Percentiles rank a stretch among this genome's conserved stretches.
These are phyloP conservation scores for Kluyveromyces marxianus DNA, from an alignment of 1,139 yeast genomes.

Conservation along the genomic window DNA sequence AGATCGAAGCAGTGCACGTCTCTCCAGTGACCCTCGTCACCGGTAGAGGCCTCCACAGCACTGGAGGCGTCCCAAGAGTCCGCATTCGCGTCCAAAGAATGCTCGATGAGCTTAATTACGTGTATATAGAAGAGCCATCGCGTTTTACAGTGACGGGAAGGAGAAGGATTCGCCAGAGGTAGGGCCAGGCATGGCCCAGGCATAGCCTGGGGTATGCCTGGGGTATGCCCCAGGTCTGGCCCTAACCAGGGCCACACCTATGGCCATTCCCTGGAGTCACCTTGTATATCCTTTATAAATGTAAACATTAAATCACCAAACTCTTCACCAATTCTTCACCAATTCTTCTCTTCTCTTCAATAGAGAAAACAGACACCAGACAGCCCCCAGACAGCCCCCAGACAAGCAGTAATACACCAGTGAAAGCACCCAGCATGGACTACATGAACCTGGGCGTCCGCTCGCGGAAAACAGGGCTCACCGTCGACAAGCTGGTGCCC, in stretches of 20 bases:
- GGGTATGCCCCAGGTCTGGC: background rate
- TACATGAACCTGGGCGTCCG: constrained; percentile 43
- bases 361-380: too few species aligned
- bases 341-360: too few species aligned
- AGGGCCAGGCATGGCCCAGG: too few species aligned
- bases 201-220: too few species aligned
- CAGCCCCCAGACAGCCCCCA: too few species aligned
- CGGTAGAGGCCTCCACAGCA: constrained; percentile 59
- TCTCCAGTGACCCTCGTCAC: constrained; percentile 41
- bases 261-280: too few species aligned
- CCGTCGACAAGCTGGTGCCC: constrained; percentile 42
- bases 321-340: background rate
- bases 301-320: background rate
- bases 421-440: too few species aligned
- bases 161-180: constrained; percentile 3
- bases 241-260: too few species aligned
- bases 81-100: constrained; percentile 35
- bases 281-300: too few species aligned
- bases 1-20: constrained; percentile 27
- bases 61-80: constrained; percentile 42
- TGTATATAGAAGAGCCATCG: constrained; percentile 41
- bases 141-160: constrained; percentile 41
- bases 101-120: constrained; percentile 32
- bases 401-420: too few species aligned
- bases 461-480: constrained; percentile 56